These are phyloP conservation scores for Rhodomyrtus tomentosa DNA, from an alignment of 345 rosid genomes.

Conservation along the genomic window DNA sequence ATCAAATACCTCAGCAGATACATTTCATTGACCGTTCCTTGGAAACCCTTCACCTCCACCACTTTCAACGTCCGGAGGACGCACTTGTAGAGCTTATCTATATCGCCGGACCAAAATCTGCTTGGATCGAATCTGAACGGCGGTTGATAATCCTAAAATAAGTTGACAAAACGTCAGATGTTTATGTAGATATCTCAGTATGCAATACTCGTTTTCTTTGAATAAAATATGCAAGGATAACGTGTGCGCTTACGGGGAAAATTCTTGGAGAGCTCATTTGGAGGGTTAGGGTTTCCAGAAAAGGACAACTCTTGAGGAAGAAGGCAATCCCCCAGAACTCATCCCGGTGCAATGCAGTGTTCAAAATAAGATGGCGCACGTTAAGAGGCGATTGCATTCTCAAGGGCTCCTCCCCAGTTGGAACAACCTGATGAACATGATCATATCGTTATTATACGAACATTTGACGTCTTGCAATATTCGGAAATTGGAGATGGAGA, in stretches of 20 bases:
- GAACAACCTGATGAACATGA: slow-evolving; percentile 8
- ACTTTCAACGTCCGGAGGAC: slow-evolving; percentile 12
- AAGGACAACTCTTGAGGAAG: slow-evolving; percentile 21
- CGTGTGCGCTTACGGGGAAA: slow-evolving; percentile 13
- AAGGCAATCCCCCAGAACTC: slow-evolving; percentile 29
- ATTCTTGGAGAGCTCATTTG: slow-evolving; percentile 5
- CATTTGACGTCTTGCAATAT: background rate
- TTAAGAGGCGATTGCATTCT: background rate
- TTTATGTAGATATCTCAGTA: background rate
- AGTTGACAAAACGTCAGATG: background rate
- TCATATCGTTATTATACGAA: background rate
- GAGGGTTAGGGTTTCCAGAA: slow-evolving; percentile 21
- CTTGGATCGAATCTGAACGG: background rate
- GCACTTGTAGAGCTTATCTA: slow-evolving; percentile 1
- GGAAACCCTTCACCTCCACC: slow-evolving; percentile 22
- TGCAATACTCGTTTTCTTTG: background rate
- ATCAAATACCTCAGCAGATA: slow-evolving; percentile 11
- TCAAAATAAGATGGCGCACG: slow-evolving; percentile 21
- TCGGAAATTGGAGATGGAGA: background rate
- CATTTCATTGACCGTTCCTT: slow-evolving; percentile 1
- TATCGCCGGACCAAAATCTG: background rate
- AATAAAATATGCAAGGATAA: background rate
- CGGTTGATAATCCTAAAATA: background rate
- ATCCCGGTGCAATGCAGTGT: slow-evolving; percentile 8
- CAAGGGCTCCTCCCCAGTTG: slow-evolving; percentile 4